These are phyloP conservation scores for Penicillium riverlandense DNA, from an alignment of 495 filamentous ascomycete genomes.

Conservation along the genomic window DNA sequence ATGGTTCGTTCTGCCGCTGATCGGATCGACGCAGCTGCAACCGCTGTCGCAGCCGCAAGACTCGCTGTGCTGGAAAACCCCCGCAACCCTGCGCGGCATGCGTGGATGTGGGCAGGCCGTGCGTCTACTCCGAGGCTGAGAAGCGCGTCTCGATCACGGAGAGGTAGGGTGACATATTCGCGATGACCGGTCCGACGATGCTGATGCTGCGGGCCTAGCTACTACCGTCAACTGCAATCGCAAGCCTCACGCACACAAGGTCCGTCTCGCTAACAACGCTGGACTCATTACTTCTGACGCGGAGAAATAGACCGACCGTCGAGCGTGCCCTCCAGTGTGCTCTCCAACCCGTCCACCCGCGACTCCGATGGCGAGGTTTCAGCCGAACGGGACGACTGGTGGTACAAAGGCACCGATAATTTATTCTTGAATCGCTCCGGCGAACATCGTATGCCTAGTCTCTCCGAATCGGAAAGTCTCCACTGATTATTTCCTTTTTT, in stretches of 20 bases:
- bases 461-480: not conserved
- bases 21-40: conserved; percentile 19
- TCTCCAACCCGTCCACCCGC: conserved; percentile 3
- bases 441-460: conserved; percentile 23
- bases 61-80: conserved; percentile 28
- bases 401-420: conserved; percentile 32
- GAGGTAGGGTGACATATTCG: conserved; percentile 11
- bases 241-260: conserved; percentile 13
- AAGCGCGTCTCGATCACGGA: conserved; percentile 29
- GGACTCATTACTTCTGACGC: not conserved
- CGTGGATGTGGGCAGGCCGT: conserved; percentile 20
- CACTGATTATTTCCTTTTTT: not conserved
- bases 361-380: conserved; percentile 14
- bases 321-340: conserved; percentile 3
- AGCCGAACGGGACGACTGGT: conserved; percentile 32
- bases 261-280: not conserved
- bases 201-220: conserved; percentile 9
- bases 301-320: not conserved
- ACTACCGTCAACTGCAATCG: conserved; percentile 24
- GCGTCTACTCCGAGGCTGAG: conserved; percentile 32
- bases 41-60: conserved; percentile 30
- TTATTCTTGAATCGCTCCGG: conserved; percentile 27
- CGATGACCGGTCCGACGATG: not conserved
- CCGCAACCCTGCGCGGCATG: conserved; percentile 28
- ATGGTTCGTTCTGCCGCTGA: not conserved